phyloP scores from a whole-genome alignment of 2,329 filamentous ascomycete species.

The Colletotrichum chlorophyti region DNA sequence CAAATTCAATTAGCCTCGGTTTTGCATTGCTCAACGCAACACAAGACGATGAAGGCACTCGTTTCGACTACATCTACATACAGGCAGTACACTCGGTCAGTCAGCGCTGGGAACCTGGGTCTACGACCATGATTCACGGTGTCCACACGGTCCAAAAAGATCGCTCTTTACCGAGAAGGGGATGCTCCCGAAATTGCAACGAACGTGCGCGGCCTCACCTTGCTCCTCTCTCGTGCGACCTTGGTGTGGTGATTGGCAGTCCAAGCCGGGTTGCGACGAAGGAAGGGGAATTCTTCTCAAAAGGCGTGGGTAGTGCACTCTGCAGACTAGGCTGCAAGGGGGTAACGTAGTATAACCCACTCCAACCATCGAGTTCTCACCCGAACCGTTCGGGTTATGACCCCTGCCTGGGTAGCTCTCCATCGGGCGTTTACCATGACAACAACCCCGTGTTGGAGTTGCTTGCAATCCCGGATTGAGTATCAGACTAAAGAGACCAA shows the following conservation, averaged over 20 bases:
- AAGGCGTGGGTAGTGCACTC: neutral
- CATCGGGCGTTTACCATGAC: too few relatives aligned
- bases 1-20: neutral
- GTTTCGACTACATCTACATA: neutral
- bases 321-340: neutral
- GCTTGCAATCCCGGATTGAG: neutral
- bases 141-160: neutral
- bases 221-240: neutral
- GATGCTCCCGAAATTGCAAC: conserved; percentile 14
- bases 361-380: too few relatives aligned
- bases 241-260: conserved; percentile 7
- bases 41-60: neutral
- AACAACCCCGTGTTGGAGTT: neutral
- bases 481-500: neutral
- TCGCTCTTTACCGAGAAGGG: conserved; percentile 27
- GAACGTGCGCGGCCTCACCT: conserved; percentile 19
- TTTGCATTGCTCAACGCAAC: neutral
- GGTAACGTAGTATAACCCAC: too few relatives aligned
- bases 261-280: neutral
- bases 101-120: neutral
- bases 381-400: neutral
- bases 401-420: neutral
- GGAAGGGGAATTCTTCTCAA: neutral
- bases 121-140: too few relatives aligned
- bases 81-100: neutral